phyloP scores from a whole-genome alignment of 164 flowering plant species.

The Berberis vulgaris region DNA sequence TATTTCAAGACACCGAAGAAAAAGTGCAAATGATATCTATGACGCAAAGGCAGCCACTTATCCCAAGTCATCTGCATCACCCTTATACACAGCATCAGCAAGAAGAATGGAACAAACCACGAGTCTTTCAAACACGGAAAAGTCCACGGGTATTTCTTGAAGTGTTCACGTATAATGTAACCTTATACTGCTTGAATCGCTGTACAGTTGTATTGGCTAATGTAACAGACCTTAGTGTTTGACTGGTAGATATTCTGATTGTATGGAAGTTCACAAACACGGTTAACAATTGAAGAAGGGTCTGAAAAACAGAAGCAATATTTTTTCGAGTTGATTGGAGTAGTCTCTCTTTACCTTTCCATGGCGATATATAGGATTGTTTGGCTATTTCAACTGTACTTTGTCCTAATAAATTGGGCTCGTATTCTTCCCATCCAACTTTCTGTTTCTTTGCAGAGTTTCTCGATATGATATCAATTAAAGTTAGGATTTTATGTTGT shows the following conservation, averaged over 20 bases:
- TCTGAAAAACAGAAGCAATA: neutral
- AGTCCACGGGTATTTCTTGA: neutral
- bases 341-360: no score
- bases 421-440: no score
- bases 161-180: neutral
- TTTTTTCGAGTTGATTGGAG: no score
- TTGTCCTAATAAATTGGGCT: no score
- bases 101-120: neutral
- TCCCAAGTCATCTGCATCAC: constrained; percentile 41
- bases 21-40: constrained; percentile 16
- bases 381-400: no score
- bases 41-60: constrained; percentile 16
- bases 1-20: constrained; percentile 10
- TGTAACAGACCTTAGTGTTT: neutral
- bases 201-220: neutral
- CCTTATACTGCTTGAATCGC: neutral
- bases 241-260: neutral
- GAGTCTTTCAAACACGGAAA: neutral
- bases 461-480: no score
- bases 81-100: constrained; percentile 13
- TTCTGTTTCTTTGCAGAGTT: no score
- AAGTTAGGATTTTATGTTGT: no score
- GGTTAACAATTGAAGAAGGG: neutral
- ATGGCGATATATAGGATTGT: no score
- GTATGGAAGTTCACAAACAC: neutral